Conservation (phyloP, 2,329 filamentous ascomycete species). For the Xylaria sp. region DNA sequence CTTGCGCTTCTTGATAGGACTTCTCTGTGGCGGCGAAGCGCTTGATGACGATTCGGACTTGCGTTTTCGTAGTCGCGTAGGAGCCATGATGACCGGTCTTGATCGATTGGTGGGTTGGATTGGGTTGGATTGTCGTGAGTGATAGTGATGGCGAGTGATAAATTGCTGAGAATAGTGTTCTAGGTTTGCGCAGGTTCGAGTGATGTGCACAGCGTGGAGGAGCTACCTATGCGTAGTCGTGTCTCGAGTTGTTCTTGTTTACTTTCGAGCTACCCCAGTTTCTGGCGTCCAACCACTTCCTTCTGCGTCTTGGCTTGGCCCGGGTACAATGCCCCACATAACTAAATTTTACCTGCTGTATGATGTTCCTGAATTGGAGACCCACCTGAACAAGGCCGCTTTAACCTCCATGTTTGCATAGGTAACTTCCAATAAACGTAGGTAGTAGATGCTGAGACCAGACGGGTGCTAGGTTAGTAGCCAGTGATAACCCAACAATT, state of each 20-base stretch:
- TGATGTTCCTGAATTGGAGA: too few relatives aligned
- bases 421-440: too few relatives aligned
- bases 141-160: conserved; percentile 18
- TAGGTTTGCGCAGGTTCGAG: conserved; percentile 13
- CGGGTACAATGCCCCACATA: conserved; percentile 22
- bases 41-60: conserved; percentile 55
- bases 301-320: conserved; percentile 29
- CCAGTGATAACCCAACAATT: too few relatives aligned
- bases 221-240: conserved; percentile 19
- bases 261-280: conserved; percentile 36
- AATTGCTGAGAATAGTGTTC: conserved; percentile 17
- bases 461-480: too few relatives aligned
- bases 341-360: background rate
- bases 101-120: conserved; percentile 8
- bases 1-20: conserved; percentile 71
- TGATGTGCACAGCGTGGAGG: conserved; percentile 21
- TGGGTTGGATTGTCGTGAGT: conserved; percentile 21
- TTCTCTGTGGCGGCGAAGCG: conserved; percentile 57
- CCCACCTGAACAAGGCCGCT: too few relatives aligned
- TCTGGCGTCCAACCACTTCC: background rate
- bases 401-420: too few relatives aligned
- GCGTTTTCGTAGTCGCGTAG: conserved; percentile 53
- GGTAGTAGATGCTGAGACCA: too few relatives aligned
- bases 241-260: conserved; percentile 38
- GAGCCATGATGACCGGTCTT: conserved; percentile 42